Percentiles rank a stretch among this genome's conserved stretches.
These are phyloP conservation scores for Solanum chilense DNA, from an alignment of 257 asterid species.

Conservation along the genomic window DNA sequence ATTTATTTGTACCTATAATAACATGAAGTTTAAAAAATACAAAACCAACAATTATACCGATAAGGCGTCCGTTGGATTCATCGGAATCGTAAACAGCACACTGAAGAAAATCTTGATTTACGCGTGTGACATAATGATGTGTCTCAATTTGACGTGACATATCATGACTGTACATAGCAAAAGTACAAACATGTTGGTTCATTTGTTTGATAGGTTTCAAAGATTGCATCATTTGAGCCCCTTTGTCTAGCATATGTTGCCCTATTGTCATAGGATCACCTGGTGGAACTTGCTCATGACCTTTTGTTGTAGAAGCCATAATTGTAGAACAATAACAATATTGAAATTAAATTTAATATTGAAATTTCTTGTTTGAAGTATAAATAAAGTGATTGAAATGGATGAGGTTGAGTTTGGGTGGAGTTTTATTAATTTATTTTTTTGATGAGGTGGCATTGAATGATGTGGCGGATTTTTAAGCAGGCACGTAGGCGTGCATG, in stretches of 20 bases:
- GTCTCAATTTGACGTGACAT: conserved; percentile 69
- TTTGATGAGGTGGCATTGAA: neutral
- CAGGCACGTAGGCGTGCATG: neutral
- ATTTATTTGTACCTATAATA: neutral
- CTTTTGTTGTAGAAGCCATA: neutral
- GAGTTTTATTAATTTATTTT: neutral
- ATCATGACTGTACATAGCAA: conserved; percentile 73
- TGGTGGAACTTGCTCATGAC: conserved; percentile 28
- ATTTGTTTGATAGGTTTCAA: conserved; percentile 58
- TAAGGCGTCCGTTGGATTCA: conserved; percentile 50
- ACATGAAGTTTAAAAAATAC: too few relatives aligned
- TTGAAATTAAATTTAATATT: neutral
- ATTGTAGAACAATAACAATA: neutral
- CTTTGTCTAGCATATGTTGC: conserved; percentile 43
- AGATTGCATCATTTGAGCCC: conserved; percentile 61
- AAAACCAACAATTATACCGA: conserved; percentile 23
- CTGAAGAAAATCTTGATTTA: conserved; percentile 67
- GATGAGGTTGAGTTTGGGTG: neutral
- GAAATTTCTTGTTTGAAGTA: neutral
- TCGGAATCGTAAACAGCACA: conserved; percentile 83
- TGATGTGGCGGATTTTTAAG: neutral
- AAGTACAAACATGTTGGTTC: conserved; percentile 71
- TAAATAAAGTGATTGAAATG: neutral
- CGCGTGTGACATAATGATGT: conserved; percentile 46
- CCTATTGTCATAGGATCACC: conserved; percentile 48